Evolutionary conservation across 1,284 basidiomycete species (phyloP).

Genomic region (Amylostereum chailletii): DNA sequence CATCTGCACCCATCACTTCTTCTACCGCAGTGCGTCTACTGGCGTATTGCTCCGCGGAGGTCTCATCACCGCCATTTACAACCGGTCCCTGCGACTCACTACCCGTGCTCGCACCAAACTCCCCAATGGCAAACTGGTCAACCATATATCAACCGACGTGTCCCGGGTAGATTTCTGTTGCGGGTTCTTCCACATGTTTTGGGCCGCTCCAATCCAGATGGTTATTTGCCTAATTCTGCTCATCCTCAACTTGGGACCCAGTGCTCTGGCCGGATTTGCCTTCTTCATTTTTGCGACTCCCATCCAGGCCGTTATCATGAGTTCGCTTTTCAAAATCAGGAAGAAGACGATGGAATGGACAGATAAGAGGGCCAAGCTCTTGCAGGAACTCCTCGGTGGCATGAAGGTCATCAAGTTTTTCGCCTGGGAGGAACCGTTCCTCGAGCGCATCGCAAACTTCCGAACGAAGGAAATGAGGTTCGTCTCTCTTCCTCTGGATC

Average conservation of each 20-base stretch:
- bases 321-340: slow-evolving; percentile 62
- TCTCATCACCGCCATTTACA: slow-evolving; percentile 85
- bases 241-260: slow-evolving; percentile 66
- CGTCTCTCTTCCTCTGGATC: slow-evolving; percentile 12
- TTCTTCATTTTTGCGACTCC: slow-evolving; percentile 67
- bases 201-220: slow-evolving; percentile 71
- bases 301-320: slow-evolving; percentile 69
- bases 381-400: slow-evolving; percentile 78
- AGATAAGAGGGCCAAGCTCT: slow-evolving; percentile 76
- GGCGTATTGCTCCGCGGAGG: slow-evolving; percentile 83
- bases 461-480: slow-evolving; percentile 68
- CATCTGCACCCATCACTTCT: slow-evolving; percentile 73
- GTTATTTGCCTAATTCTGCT: slow-evolving; percentile 64
- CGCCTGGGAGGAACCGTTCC: slow-evolving; percentile 73
- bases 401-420: slow-evolving; percentile 91
- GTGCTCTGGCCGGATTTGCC: slow-evolving; percentile 77
- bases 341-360: slow-evolving; percentile 85
- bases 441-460: slow-evolving; percentile 62
- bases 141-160: slow-evolving; percentile 91
- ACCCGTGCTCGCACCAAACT: slow-evolving; percentile 78
- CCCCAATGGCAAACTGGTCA: slow-evolving; percentile 82
- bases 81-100: slow-evolving; percentile 69
- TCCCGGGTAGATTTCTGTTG: slow-evolving; percentile 86
- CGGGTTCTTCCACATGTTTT: slow-evolving; percentile 77
- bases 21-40: slow-evolving; percentile 62